Percentiles rank a stretch among this genome's conserved stretches.
These are phyloP conservation scores for Fusarium staphyleae DNA, from an alignment of 2,329 filamentous ascomycete genomes.

Conservation along the genomic window DNA sequence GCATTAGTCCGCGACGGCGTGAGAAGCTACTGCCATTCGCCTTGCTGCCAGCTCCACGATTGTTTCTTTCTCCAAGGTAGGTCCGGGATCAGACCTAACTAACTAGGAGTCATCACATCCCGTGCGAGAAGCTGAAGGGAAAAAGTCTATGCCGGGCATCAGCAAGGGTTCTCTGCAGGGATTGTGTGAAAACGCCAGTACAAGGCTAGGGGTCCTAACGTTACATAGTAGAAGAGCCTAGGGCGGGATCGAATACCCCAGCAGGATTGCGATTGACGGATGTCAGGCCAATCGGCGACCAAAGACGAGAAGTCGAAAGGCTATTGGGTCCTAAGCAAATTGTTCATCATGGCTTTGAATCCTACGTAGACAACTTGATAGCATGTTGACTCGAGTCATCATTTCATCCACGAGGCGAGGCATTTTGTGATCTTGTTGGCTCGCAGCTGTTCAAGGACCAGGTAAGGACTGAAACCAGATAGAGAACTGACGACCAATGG, in stretches of 20 bases:
- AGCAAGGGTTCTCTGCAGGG: conserved; percentile 14
- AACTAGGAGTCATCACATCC: conserved; percentile 25
- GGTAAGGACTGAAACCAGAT: neutral
- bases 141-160: conserved; percentile 14
- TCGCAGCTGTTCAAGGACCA: neutral
- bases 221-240: conserved; percentile 11
- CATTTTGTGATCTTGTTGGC: conserved; percentile 1
- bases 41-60: conserved; percentile 24
- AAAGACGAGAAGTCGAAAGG: conserved; percentile 19
- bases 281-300: conserved; percentile 39
- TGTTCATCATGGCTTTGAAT: conserved; percentile 25
- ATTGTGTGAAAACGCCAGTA: conserved; percentile 12
- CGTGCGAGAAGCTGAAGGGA: conserved; percentile 9
- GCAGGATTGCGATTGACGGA: conserved; percentile 42
- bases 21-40: conserved; percentile 22
- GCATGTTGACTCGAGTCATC: conserved; percentile 7
- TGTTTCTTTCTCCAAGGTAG: conserved; percentile 26
- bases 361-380: conserved; percentile 7
- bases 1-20: conserved; percentile 38
- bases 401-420: conserved; percentile 11
- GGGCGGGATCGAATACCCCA: conserved; percentile 34
- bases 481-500: conserved; percentile 1
- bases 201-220: conserved; percentile 22
- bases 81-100: conserved; percentile 21
- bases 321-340: conserved; percentile 41